These are phyloP conservation scores for Kodamaea jinghongensis DNA, from an alignment of 805 yeast species.

Conservation along the genomic window DNA sequence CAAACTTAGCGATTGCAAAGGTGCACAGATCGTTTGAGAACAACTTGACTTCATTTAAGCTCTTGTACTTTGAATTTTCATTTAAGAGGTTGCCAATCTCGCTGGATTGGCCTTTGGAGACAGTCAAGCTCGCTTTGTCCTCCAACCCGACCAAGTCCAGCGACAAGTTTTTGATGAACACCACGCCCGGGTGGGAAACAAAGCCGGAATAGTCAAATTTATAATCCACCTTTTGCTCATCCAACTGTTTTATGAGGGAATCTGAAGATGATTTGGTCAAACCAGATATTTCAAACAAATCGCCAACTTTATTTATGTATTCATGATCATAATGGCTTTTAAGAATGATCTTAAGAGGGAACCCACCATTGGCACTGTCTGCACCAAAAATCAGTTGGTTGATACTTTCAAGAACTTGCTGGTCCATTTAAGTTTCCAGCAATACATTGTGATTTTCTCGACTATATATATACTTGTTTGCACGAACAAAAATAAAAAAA, in stretches of 20 bases:
- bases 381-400: no score
- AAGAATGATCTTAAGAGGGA: no score
- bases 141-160: constrained; percentile 25
- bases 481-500: no score
- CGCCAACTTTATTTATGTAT: no score
- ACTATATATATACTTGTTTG: no score
- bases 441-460: no score
- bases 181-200: constrained; percentile 55
- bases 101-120: constrained; percentile 7
- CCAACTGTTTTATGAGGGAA: neutral
- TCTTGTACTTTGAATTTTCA: constrained; percentile 15
- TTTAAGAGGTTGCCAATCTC: constrained; percentile 31
- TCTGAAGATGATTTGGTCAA: constrained; percentile 4
- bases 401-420: no score
- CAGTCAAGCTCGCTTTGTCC: neutral
- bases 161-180: constrained; percentile 52
- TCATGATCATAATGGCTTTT: no score
- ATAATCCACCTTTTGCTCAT: constrained; percentile 3
- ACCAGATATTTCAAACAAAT: no score
- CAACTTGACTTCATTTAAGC: constrained; percentile 21
- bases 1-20: constrained; percentile 30
- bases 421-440: no score
- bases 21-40: constrained; percentile 14
- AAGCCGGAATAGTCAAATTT: constrained; percentile 28
- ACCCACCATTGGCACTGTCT: no score